Base-by-base conservation (phyloP, 345 rosid genomes). In the Gossypium herbaceum region DNA sequence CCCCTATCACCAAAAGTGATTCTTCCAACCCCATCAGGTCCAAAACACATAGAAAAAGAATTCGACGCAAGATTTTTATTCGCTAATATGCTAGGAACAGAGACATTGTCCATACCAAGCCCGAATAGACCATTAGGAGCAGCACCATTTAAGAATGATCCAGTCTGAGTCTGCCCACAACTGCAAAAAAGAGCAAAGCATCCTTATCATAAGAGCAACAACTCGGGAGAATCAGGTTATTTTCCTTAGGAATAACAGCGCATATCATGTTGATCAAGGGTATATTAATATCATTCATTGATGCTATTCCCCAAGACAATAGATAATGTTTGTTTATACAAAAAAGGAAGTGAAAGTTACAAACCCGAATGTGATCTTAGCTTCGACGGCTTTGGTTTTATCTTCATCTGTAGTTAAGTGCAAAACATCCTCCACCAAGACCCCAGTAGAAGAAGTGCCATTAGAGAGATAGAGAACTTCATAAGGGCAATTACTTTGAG, bases 111-210 rank as follows among this genome's bases (percentile, higher is more conserved):
- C 86, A 93, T 85, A 45, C 99, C 99, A 75, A 96, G 98, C 29
- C 99, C 99, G 68, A 93, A 89, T 58, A 96, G 92, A 66, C 99
- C 99, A 79, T 96, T 96, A 27, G 94, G 97, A 75, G 99, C 99
- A 17, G 92, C 99, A 65, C 94, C 91, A 55, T 84, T 75, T 80
- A 93, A 79, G 81, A 95, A 95, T 3, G 90, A 86, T 81, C 99
- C 99, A 2, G 97, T 92, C 82, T 91, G 97, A 76, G 81, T 81
- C 81, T 76, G 82, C 74, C 98, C 99, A 81, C 99, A 96, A 24
- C 99, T 96, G 88, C 80, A 82, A 82, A 54, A 82, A 54, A 74
- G 75, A 57, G 62, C 51, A 77, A 22, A 51, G 70, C 45, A 73
- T 51, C 50, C 58, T 17, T 67, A 73, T 78, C 60, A 76, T 25